Percentiles rank a stretch among this genome's conserved stretches.
Conservation (phyloP, 257 asterid species). For the Solanum virginianum region DNA sequence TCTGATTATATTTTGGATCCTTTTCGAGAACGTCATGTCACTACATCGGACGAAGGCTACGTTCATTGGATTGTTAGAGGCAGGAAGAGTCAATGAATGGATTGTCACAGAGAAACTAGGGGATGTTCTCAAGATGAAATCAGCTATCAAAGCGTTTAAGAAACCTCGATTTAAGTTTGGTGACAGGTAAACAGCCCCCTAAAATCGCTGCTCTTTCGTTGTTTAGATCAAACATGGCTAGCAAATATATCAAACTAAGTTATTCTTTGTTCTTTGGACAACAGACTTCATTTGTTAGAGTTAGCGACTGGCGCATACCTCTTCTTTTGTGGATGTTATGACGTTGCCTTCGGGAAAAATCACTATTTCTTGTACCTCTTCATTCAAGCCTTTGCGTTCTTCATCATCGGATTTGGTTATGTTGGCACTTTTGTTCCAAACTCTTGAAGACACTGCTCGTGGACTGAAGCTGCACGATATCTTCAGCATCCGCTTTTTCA, state of each 20-base stretch:
- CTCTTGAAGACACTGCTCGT: constrained; percentile 10
- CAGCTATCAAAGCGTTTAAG: constrained; percentile 6
- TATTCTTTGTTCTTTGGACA: background rate
- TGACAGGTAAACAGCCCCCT: constrained; percentile 24
- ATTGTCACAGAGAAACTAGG: constrained; percentile 76
- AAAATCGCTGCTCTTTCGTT: background rate
- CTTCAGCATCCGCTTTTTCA: constrained; percentile 2
- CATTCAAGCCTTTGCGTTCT: constrained; percentile 56
- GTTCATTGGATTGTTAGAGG: constrained; percentile 45
- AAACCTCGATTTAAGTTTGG: constrained; percentile 19
- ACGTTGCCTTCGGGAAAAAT: constrained; percentile 46
- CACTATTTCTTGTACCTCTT: constrained; percentile 51
- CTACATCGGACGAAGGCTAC: constrained; percentile 61
- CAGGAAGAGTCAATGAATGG: constrained; percentile 62
- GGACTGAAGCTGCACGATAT: background rate
- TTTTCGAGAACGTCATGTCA: constrained; percentile 71
- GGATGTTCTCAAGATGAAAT: constrained; percentile 34
- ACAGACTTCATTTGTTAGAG: constrained; percentile 62
- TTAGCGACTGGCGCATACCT: constrained; percentile 46
- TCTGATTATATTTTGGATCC: constrained; percentile 60
- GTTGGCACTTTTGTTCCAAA: constrained; percentile 58
- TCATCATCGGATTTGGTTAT: constrained; percentile 64
- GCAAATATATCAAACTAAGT: background rate
- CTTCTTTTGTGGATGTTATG: constrained; percentile 68
- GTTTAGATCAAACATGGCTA: background rate